A percentile compares a stretch with the other conserved stretches of the same genome.
phyloP scores from a whole-genome alignment of 441 rosid genomes.

The Breynia disticha region DNA sequence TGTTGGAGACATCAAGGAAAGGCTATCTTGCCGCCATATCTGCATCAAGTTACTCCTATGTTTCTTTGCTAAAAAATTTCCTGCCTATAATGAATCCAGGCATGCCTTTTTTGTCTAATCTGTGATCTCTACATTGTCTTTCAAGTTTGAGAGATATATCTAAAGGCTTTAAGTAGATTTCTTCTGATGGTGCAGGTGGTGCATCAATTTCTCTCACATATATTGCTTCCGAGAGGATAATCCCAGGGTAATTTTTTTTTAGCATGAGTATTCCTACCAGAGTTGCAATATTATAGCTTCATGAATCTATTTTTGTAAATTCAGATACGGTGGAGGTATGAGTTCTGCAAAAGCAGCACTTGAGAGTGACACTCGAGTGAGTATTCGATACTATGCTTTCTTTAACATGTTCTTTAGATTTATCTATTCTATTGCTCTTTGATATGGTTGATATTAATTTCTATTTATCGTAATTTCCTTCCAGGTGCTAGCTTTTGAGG shows the following conservation, averaged over 20 bases:
- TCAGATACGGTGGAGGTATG: constrained; percentile 98
- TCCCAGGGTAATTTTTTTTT: constrained; percentile 66
- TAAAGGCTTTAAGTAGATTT: constrained; percentile 13
- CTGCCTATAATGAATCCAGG: constrained; percentile 96
- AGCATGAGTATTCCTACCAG: constrained; percentile 1
- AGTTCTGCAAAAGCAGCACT: constrained; percentile 97
- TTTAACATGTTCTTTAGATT: background rate
- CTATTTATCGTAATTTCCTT: constrained; percentile 2
- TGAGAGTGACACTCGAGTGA: constrained; percentile 86
- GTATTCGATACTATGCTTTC: constrained; percentile 11
- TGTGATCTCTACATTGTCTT: background rate
- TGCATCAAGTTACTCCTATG: constrained; percentile 85
- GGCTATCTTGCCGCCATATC: constrained; percentile 93
- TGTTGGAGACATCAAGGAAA: constrained; percentile 81
- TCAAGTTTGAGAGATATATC: background rate
- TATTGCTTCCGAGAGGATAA: constrained; percentile 91
- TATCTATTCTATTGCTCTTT: background rate
- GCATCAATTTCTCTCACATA: constrained; percentile 86
- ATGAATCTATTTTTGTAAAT: background rate
- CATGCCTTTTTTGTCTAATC: constrained; percentile 12
- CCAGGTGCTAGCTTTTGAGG: constrained; percentile 91
- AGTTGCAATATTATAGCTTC: background rate
- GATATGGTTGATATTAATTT: background rate
- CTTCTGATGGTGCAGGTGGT: constrained; percentile 44
- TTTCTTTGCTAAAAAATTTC: constrained; percentile 77